Evolutionary conservation across 768 basidiomycete genomes (phyloP).

Genomic region (Pleurotus tuber-regium): DNA sequence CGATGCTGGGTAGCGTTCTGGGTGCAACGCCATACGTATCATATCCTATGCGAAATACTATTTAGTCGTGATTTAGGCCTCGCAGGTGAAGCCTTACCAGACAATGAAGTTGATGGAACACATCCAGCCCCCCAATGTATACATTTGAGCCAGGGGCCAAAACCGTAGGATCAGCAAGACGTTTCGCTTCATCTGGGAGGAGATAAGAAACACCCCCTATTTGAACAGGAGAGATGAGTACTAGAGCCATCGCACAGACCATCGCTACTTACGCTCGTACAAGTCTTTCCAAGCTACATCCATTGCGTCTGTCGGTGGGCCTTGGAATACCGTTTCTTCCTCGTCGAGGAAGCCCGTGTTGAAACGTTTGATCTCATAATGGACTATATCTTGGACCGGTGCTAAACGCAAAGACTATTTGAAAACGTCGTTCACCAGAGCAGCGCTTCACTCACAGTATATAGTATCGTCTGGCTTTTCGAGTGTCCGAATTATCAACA

Average conservation of each 20-base stretch:
- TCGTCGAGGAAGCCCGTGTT: not conserved
- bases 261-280: not conserved
- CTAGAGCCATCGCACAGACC: not conserved
- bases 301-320: conserved; percentile 5
- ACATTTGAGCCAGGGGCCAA: conserved; percentile 8
- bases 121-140: conserved; percentile 20
- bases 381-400: not conserved
- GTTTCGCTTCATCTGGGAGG: conserved; percentile 1
- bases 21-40: conserved; percentile 1
- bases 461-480: not conserved
- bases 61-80: not conserved
- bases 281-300: not conserved
- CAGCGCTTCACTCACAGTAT: not conserved
- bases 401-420: not conserved
- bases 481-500: not conserved
- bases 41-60: conserved; percentile 1
- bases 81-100: conserved; percentile 12
- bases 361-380: conserved; percentile 4
- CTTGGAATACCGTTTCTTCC: not conserved
- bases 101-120: conserved; percentile 25
- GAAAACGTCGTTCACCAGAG: not conserved
- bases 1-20: not conserved
- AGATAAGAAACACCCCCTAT: conserved; percentile 2
- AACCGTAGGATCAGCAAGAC: not conserved
- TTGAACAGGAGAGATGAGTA: not conserved